Conservation (phyloP, 495 filamentous ascomycete species). For the Entonaema liquescens region DNA sequence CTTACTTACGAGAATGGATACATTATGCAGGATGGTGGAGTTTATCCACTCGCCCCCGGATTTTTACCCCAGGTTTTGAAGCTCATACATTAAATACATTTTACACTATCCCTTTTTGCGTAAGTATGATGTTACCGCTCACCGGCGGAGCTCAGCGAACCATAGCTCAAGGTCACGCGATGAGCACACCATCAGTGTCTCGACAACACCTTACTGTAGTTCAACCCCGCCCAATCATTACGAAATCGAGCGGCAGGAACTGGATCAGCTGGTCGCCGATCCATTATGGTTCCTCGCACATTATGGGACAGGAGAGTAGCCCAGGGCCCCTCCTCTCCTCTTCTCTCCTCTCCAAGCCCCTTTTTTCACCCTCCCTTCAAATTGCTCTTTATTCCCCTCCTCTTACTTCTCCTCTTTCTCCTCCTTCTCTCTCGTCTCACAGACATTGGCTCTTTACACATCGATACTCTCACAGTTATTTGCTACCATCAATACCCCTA, state of each 20-base stretch:
- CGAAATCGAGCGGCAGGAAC: constrained; percentile 29
- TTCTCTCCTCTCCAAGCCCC: constrained; percentile 39
- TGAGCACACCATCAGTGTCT: constrained; percentile 41
- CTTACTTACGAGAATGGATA: too few relatives aligned
- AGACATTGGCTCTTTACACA: constrained; percentile 38
- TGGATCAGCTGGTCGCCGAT: constrained; percentile 41
- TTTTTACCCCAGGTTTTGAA: constrained; percentile 45
- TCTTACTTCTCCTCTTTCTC: constrained; percentile 10
- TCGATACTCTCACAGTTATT: constrained; percentile 34
- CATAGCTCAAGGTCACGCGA: constrained; percentile 39
- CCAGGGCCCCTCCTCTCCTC: constrained; percentile 32
- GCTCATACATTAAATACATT: constrained; percentile 5
- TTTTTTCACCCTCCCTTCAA: constrained; percentile 39
- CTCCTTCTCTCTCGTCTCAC: constrained; percentile 41
- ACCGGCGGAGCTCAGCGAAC: constrained; percentile 42
- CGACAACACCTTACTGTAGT: constrained; percentile 36
- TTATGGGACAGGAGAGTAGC: constrained; percentile 17
- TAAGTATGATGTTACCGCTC: constrained; percentile 39
- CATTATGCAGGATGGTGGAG: constrained; percentile 35
- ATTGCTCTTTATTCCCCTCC: constrained; percentile 38
- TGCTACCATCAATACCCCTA: constrained; percentile 33
- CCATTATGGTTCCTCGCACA: constrained; percentile 30
- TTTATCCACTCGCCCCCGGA: constrained; percentile 34
- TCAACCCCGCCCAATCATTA: constrained; percentile 39
- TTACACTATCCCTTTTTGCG: constrained; percentile 29